A percentile compares a stretch with the other conserved stretches of the same genome.
These are phyloP conservation scores for Kondoa subrosea DNA, from an alignment of 768 basidiomycete species.

Conservation along the genomic window DNA sequence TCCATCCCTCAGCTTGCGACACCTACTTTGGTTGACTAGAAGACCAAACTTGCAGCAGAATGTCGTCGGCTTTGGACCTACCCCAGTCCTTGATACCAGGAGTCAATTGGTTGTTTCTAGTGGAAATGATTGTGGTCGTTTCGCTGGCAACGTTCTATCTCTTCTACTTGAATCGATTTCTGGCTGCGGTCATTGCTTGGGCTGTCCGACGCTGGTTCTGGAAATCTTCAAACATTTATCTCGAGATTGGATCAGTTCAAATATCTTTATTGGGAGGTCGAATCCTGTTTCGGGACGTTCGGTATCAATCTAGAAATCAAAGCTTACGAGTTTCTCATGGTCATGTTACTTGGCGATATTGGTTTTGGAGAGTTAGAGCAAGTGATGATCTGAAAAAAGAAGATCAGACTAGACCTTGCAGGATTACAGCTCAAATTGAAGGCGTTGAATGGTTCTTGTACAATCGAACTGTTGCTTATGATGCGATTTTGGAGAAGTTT, in stretches of 20 bases:
- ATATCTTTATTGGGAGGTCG: slow-evolving; percentile 74
- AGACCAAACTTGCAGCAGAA: background rate
- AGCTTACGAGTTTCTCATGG: slow-evolving; percentile 59
- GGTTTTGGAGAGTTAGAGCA: slow-evolving; percentile 65
- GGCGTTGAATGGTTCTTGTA: slow-evolving; percentile 88
- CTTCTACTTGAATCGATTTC: slow-evolving; percentile 79
- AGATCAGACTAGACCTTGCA: slow-evolving; percentile 43
- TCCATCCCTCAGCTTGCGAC: too few species aligned
- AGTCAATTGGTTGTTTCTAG: slow-evolving; percentile 5
- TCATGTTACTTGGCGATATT: slow-evolving; percentile 82
- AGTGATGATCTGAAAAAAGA: slow-evolving; percentile 46
- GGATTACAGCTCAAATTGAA: slow-evolving; percentile 60
- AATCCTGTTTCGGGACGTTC: slow-evolving; percentile 69
- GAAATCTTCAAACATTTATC: slow-evolving; percentile 60
- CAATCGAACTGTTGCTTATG: slow-evolving; percentile 75
- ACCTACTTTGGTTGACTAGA: background rate
- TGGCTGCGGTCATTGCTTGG: slow-evolving; percentile 52
- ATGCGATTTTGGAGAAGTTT: slow-evolving; percentile 58
- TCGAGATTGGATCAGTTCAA: slow-evolving; percentile 78
- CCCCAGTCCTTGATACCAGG: background rate
- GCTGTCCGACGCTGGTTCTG: slow-evolving; percentile 56
- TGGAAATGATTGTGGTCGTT: slow-evolving; percentile 1
- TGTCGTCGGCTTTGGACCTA: background rate
- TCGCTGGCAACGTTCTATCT: slow-evolving; percentile 36
- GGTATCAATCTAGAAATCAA: slow-evolving; percentile 84